Base-by-base conservation (phyloP, 495 filamentous ascomycete species). In the Trichoderma parareesei region DNA sequence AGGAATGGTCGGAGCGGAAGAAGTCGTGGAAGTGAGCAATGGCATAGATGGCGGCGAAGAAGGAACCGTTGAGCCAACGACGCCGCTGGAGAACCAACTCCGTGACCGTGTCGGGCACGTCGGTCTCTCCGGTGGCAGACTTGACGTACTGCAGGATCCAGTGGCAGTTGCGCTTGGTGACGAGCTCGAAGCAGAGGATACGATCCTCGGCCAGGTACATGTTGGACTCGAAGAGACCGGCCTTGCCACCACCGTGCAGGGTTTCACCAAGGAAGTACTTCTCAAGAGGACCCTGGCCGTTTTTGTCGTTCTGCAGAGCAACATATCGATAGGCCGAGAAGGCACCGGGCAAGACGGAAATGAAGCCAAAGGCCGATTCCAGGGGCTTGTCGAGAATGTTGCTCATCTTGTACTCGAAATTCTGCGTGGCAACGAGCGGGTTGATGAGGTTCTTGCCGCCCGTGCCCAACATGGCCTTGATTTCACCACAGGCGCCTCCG, bases 331-430 rank as follows among this genome's bases (percentile, higher is more conserved):
- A 99, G 6, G 95, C 95, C 9, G 94, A 98, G 77, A 99, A 98
- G 61, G 95, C 95, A 77, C 95, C 95, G 14, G 95, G 95, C 62
- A 99, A 82, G 66, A 99, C 95, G 38, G 90, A 88, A 73, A 99
- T 98, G 76, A 98, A 99, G 14, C 95, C 95, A 70, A 99, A 99
- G 0, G 94, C 90, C 41, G 93, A 97, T 73, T 99, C 95, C 35
- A 99, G 79, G 2, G 95, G 95, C 73, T 99, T 99, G 73, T 99
- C 95, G 27, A 99, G 85, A 71, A 99, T 99, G 74, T 99, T 99
- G 76, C 91, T 96, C 85, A 99, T 95, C 81, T 99, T 99, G 80
- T 99, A 99, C 80, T 99, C 95, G 71, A 99, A 99, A 71, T 99
- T 99, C 75, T 99, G 95, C 5, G 92, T 91, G 3, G 95, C 95